Evolutionary conservation across 75 land plant species (phyloP), one percentile per base, ranked within the genome.

Genomic region (Chamaecyparis obtusa): DNA sequence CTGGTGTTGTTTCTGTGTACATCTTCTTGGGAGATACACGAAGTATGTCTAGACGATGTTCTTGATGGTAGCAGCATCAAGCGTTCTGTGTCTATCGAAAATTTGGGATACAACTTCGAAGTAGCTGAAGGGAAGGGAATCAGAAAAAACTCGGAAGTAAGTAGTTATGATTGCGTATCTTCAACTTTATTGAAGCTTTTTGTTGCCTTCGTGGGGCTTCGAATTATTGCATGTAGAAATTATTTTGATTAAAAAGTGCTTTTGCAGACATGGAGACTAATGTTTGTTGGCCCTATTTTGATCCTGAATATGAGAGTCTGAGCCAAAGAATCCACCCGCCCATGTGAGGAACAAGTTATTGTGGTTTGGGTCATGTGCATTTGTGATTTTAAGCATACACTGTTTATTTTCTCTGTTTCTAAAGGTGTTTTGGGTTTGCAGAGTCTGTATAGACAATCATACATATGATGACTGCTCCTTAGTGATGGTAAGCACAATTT

Each of bases 231-330:
- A 27, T 46, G 32, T 33, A 81, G 32, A 19, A n/a, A 81, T 44
- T 81, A 13, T 1, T 44, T 46, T 11, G 46, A 46, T 81, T 44
- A 78, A 39, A 19, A 78, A 33, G 39, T 78, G 32, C 4, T 46
- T 43, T 81, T 81, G 85, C 85, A 84, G 57, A 35, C 51, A 90
- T 90, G 91, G 80, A 80, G 36, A 85, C 15, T 33, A 85, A 16
- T 41, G 85, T 88, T 84, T 89, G 91, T 46, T 92, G 94, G 96
- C 95, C 98, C 44, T 97, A 97, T 87, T 97, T 97, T 78, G 99
- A 97, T 90, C 98, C 96, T 13, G 99, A 97, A 69, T 97, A 96
- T 86, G 99, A 97, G 82, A 94, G 90, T 44, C 84, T 94, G 43
- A 96, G 92, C 90, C 85, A 90, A 78, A 85, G 94, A 77, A 93